Evolutionary conservation across 2,329 filamentous ascomycete species (phyloP), one percentile per base, ranked within the genome.

Genomic region (Tolypocladium tropicale): DNA sequence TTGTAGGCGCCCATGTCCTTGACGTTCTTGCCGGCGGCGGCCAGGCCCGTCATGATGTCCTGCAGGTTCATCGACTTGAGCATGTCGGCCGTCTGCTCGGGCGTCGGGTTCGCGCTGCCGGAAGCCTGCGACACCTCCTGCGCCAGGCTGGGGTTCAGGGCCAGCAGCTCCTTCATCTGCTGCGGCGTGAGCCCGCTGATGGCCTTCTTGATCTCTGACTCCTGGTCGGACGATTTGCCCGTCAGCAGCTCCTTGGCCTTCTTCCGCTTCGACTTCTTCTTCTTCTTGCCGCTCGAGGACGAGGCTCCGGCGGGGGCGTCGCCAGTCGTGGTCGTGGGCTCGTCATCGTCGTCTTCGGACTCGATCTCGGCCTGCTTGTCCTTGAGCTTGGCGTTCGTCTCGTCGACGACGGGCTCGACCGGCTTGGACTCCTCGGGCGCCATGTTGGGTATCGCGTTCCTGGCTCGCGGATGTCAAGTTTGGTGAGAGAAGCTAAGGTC

Each of bases 1-100:
- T 95, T 96, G 80, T 97, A 96, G 57, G 86, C 89, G 7, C 87
- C 91, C 90, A 96, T 96, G 68, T 96, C 92, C 76, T 96, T 96
- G 64, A 84, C 86, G 67, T 95, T 95, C 79, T 94, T 95, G 56
- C 88, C 89, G 59, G 83, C 85, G 9, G 89, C 78, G 18, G 91
- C 87, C 65, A 89, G 72, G 0, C 87, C 86, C 1, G 87, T 89
- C 80, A 90, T 82, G 67, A 89, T 82, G 60, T 90, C 85, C 67
- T 85, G 80, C 55, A 89, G 74, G 61, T 79, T 85, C 67, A 90
- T 76, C 63, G 81, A 80, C 72, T 82, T 82, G 59, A 87, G 75
- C 52, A 78, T 72, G 34, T 79, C 76, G 57, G 78, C 73, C 32
- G 79, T 72, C 55, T 76, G 72, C 21, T 73, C 70, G n/a, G 71